Base-by-base conservation (phyloP, 148 eudicot species). In the Rhododendron mucronatum region DNA sequence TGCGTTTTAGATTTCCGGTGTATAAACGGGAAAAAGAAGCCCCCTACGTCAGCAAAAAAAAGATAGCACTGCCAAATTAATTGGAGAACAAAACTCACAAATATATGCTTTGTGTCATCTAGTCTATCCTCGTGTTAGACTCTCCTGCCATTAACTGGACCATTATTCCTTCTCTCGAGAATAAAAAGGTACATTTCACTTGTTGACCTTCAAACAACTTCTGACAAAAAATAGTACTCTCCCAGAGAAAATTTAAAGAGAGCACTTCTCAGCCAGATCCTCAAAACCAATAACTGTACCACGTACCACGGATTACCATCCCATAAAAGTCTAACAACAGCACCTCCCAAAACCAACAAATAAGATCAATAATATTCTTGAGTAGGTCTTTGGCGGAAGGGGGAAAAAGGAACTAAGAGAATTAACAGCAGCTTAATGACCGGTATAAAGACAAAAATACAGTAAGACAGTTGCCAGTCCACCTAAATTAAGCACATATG, bases 351-450 rank as follows among this genome's bases (percentile, higher is more conserved):
- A 84, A 73, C 37, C 48, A 84, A 16, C n/a, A 33, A 57, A 82
- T 18, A 53, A 20, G 50, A 35, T 57, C 50, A 82, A 35, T 18
- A 82, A 20, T 3, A 82, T 59, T 21, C 37, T 82, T 16, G 28
- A 82, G 30, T 5, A 82, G 16, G 26, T 45, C 33, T 73, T 20
- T 3, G 33, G 15, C 4, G 11, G 45, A 37, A 26, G 16, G 41
- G 80, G 23, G 41, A 30, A 50, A 50, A 16, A 20, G 28, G 59
- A 37, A 75, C 75, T 14, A 9, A 7, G 50, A 78, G 76, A 63
- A 85, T 74, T 78, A 67, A 61, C 44, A 82, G 61, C 77, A 41
- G 55, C 45, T 73, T 71, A 44, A 78, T 78, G 50, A 63, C 69
- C 50, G 0, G 65, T 4, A 82, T 5, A 61, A 87, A 30, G 30